phyloP scores from a whole-genome alignment of 371 early-diverging fungal species.

The Zychaea mexicana region DNA sequence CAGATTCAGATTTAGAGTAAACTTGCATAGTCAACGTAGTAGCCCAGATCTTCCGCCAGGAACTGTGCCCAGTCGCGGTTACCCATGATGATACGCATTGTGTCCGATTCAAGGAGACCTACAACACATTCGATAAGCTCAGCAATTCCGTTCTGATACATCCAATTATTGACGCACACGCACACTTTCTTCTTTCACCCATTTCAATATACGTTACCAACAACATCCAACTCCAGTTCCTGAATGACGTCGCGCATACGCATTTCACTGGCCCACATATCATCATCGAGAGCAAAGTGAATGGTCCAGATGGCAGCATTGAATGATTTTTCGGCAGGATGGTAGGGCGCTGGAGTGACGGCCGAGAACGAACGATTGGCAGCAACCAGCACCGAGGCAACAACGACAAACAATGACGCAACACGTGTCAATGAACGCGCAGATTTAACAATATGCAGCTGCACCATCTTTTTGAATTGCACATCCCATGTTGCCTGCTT shows the following conservation, averaged over 20 bases:
- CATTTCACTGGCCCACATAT: slow-evolving; percentile 80
- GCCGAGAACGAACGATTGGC: slow-evolving; percentile 30
- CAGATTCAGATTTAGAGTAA: too few species aligned
- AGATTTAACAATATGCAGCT: slow-evolving; percentile 38
- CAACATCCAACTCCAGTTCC: slow-evolving; percentile 79
- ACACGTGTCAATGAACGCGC: slow-evolving; percentile 40
- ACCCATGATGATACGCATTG: slow-evolving; percentile 84
- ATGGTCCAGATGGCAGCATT: slow-evolving; percentile 90
- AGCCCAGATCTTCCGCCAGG: slow-evolving; percentile 75
- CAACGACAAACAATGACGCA: slow-evolving; percentile 26
- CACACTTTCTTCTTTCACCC: not conserved
- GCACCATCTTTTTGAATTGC: slow-evolving; percentile 23
- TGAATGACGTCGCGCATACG: slow-evolving; percentile 78
- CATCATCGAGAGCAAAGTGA: slow-evolving; percentile 85
- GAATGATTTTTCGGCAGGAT: slow-evolving; percentile 66
- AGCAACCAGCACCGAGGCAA: slow-evolving; percentile 39
- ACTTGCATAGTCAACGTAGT: slow-evolving; percentile 76
- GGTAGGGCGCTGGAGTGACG: slow-evolving; percentile 59
- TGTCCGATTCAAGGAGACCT: slow-evolving; percentile 81
- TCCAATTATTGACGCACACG: not conserved
- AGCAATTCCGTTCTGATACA: slow-evolving; percentile 50
- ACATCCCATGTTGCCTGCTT: slow-evolving; percentile 24
- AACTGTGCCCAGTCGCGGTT: slow-evolving; percentile 85
- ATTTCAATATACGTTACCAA: slow-evolving; percentile 48
- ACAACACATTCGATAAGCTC: slow-evolving; percentile 40